These are phyloP conservation scores for Taiwanofungus camphoratus DNA, from an alignment of 1,284 basidiomycete species.

Conservation along the genomic window DNA sequence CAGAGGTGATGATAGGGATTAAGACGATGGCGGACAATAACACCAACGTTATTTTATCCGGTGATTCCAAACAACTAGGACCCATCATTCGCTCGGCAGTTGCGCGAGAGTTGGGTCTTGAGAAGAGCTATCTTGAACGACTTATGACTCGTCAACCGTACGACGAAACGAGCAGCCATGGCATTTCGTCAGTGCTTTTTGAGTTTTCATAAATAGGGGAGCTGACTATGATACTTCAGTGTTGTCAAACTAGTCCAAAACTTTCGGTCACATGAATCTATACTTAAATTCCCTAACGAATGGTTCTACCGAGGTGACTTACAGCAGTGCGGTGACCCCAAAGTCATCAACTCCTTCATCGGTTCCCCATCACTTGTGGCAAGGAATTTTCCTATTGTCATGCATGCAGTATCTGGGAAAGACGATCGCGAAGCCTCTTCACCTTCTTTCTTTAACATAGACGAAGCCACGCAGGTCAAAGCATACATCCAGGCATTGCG, in stretches of 20 bases:
- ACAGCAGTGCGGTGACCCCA: constrained; percentile 35
- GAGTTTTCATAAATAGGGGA: no score
- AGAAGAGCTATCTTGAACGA: constrained; percentile 44
- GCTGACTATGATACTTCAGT: constrained; percentile 32
- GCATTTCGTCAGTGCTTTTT: constrained; percentile 32
- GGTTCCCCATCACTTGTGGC: constrained; percentile 30
- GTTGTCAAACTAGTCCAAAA: constrained; percentile 56
- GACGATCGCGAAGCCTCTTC: constrained; percentile 56
- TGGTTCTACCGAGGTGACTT: constrained; percentile 53
- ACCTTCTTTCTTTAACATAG: constrained; percentile 62
- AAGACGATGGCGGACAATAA: constrained; percentile 39
- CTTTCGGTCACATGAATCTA: constrained; percentile 51
- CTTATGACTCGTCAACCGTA: constrained; percentile 45
- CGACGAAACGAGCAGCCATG: constrained; percentile 26
- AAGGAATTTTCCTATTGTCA: constrained; percentile 49
- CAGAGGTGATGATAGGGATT: constrained; percentile 49
- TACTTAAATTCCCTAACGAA: constrained; percentile 50
- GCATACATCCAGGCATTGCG: constrained; percentile 36
- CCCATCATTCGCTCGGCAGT: constrained; percentile 45
- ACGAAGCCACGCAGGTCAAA: constrained; percentile 50
- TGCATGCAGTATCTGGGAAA: constrained; percentile 53
- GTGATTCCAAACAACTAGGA: constrained; percentile 54
- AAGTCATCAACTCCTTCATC: constrained; percentile 20
- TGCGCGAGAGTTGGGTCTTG: constrained; percentile 40
- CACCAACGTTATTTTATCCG: constrained; percentile 48